Conservation (phyloP, 371 early-diverging fungal species). For the Lichtheimia corymbifera region DNA sequence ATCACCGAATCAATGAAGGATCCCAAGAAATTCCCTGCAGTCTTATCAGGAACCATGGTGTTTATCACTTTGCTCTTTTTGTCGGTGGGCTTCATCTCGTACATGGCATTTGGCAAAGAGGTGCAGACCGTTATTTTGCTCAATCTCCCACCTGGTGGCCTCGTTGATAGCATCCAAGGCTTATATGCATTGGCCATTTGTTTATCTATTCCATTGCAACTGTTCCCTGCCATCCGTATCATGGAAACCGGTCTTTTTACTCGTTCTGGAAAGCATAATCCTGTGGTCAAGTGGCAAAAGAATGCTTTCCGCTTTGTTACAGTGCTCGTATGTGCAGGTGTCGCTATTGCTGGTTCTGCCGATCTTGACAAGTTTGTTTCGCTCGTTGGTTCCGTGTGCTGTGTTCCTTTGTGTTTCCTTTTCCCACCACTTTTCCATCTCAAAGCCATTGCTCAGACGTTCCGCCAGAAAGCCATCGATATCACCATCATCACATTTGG, state of each 20-base stretch:
- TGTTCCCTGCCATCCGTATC: constrained; percentile 90
- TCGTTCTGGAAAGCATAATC: constrained; percentile 62
- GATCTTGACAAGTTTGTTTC: constrained; percentile 86
- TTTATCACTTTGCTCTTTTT: constrained; percentile 72
- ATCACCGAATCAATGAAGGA: constrained; percentile 80
- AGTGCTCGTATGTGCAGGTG: constrained; percentile 61
- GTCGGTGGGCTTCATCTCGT: constrained; percentile 74
- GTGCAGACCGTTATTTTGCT: constrained; percentile 81
- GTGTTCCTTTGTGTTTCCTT: constrained; percentile 64
- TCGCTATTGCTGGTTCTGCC: constrained; percentile 72
- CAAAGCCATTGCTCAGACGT: constrained; percentile 54
- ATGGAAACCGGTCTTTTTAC: constrained; percentile 73
- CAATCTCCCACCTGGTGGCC: constrained; percentile 68
- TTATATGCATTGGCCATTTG: constrained; percentile 85
- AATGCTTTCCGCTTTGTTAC: constrained; percentile 71
- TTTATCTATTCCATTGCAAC: constrained; percentile 81
- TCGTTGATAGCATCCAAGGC: constrained; percentile 68
- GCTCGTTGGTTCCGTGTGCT: constrained; percentile 86
- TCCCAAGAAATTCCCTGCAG: constrained; percentile 78
- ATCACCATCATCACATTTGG: constrained; percentile 71
- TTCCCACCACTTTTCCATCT: constrained; percentile 86
- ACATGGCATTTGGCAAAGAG: constrained; percentile 77
- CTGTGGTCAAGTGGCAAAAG: constrained; percentile 85
- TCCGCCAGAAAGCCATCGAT: constrained; percentile 55
- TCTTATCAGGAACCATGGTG: constrained; percentile 71